These are phyloP conservation scores for Jasminum sambac DNA, from an alignment of 257 asterid genomes.

Conservation along the genomic window DNA sequence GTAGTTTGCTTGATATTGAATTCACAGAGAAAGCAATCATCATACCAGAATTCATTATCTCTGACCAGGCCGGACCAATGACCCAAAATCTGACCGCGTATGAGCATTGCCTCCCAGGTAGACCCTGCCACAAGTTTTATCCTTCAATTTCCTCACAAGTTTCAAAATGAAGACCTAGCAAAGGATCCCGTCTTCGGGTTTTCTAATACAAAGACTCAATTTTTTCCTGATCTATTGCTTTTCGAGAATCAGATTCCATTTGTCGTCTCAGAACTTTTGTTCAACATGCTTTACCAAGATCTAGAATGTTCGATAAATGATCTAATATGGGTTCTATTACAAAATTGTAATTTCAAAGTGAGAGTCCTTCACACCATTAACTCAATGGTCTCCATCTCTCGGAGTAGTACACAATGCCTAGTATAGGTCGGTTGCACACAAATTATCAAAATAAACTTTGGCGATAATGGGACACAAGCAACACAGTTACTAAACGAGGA, in stretches of 20 bases:
- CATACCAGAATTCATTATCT: too few relatives aligned
- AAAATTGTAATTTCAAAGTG: slow-evolving; percentile 6
- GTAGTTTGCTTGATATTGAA: too few relatives aligned
- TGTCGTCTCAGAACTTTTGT: background rate
- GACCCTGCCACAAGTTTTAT: too few relatives aligned
- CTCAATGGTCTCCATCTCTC: slow-evolving; percentile 11
- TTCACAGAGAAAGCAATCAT: too few relatives aligned
- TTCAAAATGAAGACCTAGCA: background rate
- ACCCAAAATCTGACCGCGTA: too few relatives aligned
- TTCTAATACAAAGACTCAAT: background rate
- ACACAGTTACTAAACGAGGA: too few relatives aligned
- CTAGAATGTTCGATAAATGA: background rate
- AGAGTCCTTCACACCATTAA: background rate
- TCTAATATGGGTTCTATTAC: background rate
- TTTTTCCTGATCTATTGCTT: background rate
- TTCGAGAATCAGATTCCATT: slow-evolving; percentile 13
- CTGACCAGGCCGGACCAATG: too few relatives aligned
- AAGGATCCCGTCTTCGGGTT: background rate
- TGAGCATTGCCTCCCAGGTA: too few relatives aligned
- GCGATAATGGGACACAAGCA: too few relatives aligned
- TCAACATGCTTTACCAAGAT: background rate
- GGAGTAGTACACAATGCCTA: slow-evolving; percentile 10
- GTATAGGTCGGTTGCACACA: background rate
- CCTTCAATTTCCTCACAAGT: background rate
- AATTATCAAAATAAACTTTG: background rate